A percentile compares a stretch with the other conserved stretches of the same genome.
These are phyloP conservation scores for Diospyros lotus DNA, from an alignment of 148 eudicot genomes.

Conservation along the genomic window DNA sequence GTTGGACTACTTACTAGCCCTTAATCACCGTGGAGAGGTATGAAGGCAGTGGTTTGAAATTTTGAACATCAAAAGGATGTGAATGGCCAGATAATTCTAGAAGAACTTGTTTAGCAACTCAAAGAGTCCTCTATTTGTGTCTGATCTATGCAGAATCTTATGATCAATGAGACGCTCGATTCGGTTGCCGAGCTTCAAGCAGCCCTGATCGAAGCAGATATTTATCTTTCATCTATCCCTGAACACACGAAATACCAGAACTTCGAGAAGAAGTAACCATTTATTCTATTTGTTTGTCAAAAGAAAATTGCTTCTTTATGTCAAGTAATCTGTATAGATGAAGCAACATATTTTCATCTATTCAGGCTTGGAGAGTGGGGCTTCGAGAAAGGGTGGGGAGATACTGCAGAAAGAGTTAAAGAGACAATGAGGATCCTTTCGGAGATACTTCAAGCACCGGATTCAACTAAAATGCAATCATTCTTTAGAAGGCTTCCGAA, in stretches of 20 bases:
- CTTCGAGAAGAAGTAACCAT: slow-evolving; percentile 41
- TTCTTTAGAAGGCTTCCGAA: slow-evolving; percentile 50
- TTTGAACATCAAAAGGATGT: not conserved
- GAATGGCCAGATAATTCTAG: not conserved
- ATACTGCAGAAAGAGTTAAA: slow-evolving; percentile 39
- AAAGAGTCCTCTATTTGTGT: not conserved
- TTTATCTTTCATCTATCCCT: slow-evolving; percentile 41
- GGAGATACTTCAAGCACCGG: slow-evolving; percentile 62
- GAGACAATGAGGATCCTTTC: slow-evolving; percentile 53
- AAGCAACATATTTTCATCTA: not conserved
- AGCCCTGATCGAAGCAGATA: slow-evolving; percentile 42
- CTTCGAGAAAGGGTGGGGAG: slow-evolving; percentile 73
- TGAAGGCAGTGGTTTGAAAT: not conserved
- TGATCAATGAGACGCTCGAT: slow-evolving; percentile 56
- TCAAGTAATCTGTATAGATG: not conserved
- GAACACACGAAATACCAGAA: slow-evolving; percentile 39
- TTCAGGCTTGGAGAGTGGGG: slow-evolving; percentile 61
- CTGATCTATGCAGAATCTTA: slow-evolving; percentile 40
- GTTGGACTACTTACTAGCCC: slow-evolving; percentile 41
- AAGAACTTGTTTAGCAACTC: not conserved
- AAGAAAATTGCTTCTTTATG: not conserved
- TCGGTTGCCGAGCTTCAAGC: slow-evolving; percentile 39
- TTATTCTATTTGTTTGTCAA: slow-evolving; percentile 1
- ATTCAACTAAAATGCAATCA: slow-evolving; percentile 35
- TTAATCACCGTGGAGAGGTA: slow-evolving; percentile 50